Base-by-base conservation (phyloP, 2,329 filamentous ascomycete species). In the Pseudocercospora macadamiae region DNA sequence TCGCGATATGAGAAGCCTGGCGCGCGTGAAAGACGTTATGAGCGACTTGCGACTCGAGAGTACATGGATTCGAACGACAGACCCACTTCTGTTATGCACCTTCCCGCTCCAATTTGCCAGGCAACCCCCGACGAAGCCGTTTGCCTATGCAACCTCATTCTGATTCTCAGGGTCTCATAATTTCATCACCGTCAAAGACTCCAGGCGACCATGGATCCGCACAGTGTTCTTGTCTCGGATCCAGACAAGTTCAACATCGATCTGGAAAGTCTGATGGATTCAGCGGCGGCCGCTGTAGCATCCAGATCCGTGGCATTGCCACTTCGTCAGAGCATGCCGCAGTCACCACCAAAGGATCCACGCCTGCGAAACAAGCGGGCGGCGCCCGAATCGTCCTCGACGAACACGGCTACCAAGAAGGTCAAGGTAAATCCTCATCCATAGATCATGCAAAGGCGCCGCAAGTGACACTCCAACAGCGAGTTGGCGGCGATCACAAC, bases 261-360 rank as follows among this genome's bases (percentile, higher is more conserved):
- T 30, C 55, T 66, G 7, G 54, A 26, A 3, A 28, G 32, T 21
- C 55, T 66, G 16, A 62, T 66, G 18, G 51, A 56, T 21, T 45
- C 56, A 3, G 55, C 59, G 6, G 56, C 56, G n/a, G 56, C 57
- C 18, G 45, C 54, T 1, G 52, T 45, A 16, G 42, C 55, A 16
- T 55, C 57, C n/a, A n/a, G n/a, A n/a, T n/a, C n/a, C n/a, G n/a
- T n/a, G 42, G 30, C 8, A 55, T 36, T 25, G 26, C 19, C 16
- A 18, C 42, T 8, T 34, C 36, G 23, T 19, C 51, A 3, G 34
- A 34, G 16, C 9, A 34, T 49, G 28, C 25, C 26, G 28, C 47
- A 26, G 16, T 42, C 60, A 18, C 51, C 58, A 30, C 26, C 48
- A 4, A 26, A 9, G 18, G 60, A 57, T 47, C 56, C 56, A 8